A percentile compares a stretch with the other conserved stretches of the same genome.
Conservation (phyloP, 2,329 filamentous ascomycete species). For the Bipolaris bicolor region DNA sequence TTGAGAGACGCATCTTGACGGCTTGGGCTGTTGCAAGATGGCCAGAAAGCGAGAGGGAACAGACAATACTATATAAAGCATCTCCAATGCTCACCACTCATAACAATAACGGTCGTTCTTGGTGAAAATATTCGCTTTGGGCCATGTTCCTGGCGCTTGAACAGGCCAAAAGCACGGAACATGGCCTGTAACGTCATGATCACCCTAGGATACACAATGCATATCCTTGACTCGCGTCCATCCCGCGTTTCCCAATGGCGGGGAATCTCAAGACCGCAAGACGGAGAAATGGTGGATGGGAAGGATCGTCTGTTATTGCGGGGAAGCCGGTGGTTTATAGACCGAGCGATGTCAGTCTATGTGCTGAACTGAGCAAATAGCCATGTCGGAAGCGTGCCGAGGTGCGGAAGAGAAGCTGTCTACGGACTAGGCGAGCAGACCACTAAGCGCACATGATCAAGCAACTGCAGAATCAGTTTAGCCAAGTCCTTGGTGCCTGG, state of each 20-base stretch:
- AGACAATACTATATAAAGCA: slow-evolving; percentile 12
- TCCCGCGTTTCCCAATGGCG: slow-evolving; percentile 12
- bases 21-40: slow-evolving; percentile 13
- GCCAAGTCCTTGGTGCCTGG: slow-evolving; percentile 12
- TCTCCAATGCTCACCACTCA: slow-evolving; percentile 7
- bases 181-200: slow-evolving; percentile 9
- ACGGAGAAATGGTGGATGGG: slow-evolving; percentile 16
- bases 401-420: slow-evolving; percentile 6
- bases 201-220: slow-evolving; percentile 1
- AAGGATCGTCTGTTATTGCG: slow-evolving; percentile 15
- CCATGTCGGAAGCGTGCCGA: slow-evolving; percentile 6
- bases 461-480: neutral
- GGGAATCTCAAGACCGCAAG: slow-evolving; percentile 15
- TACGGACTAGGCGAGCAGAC: slow-evolving; percentile 17
- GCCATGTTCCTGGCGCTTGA: slow-evolving; percentile 1
- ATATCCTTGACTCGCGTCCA: neutral
- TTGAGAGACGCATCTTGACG: slow-evolving; percentile 41
- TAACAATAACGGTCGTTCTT: neutral
- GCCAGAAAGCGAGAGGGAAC: neutral
- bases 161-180: slow-evolving; percentile 9
- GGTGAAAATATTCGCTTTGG: slow-evolving; percentile 1
- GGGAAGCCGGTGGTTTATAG: slow-evolving; percentile 16
- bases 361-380: slow-evolving; percentile 5
- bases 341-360: slow-evolving; percentile 9
- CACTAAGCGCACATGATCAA: slow-evolving; percentile 10